Base-by-base conservation (phyloP, 108 stramenopile genomes). In the Seminavis robusta region DNA sequence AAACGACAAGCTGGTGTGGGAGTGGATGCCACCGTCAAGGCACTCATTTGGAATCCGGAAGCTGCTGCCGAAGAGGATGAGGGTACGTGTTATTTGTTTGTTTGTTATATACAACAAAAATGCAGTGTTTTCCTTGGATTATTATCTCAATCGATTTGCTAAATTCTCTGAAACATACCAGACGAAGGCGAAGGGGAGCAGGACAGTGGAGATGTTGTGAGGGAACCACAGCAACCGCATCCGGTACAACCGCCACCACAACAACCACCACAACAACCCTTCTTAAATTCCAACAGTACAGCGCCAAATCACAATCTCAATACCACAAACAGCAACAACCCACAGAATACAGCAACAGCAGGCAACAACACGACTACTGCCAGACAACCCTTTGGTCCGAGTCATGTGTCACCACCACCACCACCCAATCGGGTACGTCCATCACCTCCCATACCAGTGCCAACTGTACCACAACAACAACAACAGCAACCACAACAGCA, bases 1-100 rank as follows among this genome's bases (percentile, higher is more conserved):
- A 47, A 65, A 30, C 59, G 58, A 24, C 32, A 38, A 37, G 62
- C 48, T 10, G 89, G 89, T 8, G 65, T 86, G 23, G 88, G 88
- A 28, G 69, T 87, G 4, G 89, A 91, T 78, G 69, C 89, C 23
- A 91, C 89, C 1, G 66, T 86, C 17, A 81, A 79, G 30, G 89
- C 89, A 13, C 62, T 91, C 50, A 66, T 84, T 53, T 77, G 84
- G 65, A 76, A 73, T 67, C 67, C 65, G 24, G 68, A 74, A 19
- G 65, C 43, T 56, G 41, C n/a, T 57, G 32, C 15, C 1, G 55
- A 40, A 25, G 55, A 70, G 27, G 63, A 63, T 11, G 54, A 65
- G 23, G 51, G 58, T 32, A 44, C 6, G 58, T 9, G 4, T 49
- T 25, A 6, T 49, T 5, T 29, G 21, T 29, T 25, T 8, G n/a